These are phyloP conservation scores for Kluyveromyces nonfermentans DNA, from an alignment of 805 yeast genomes.

Conservation along the genomic window DNA sequence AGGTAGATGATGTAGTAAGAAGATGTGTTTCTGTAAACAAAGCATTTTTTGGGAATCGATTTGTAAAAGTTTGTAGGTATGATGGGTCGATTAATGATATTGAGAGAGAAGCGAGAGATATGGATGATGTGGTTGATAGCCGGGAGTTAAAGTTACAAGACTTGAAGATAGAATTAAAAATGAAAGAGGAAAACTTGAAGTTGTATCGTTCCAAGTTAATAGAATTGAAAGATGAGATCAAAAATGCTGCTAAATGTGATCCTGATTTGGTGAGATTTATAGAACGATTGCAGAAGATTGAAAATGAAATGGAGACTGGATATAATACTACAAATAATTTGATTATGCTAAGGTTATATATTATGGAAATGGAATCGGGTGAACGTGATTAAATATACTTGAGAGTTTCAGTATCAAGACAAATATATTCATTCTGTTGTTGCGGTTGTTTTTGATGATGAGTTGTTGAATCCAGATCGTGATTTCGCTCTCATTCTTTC, in stretches of 20 bases:
- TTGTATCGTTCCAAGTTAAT: neutral
- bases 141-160: slow-evolving; percentile 1
- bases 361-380: neutral
- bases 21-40: slow-evolving; percentile 8
- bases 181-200: neutral
- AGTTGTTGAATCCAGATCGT: slow-evolving; percentile 13
- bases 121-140: neutral
- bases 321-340: slow-evolving; percentile 1
- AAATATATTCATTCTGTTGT: neutral
- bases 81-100: slow-evolving; percentile 4
- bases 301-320: neutral
- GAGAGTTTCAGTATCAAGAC: neutral
- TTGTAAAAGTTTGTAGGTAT: slow-evolving; percentile 7
- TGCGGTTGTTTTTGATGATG: neutral
- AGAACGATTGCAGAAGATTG: neutral
- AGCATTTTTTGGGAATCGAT: slow-evolving; percentile 10
- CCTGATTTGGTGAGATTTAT: neutral
- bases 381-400: neutral
- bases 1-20: slow-evolving; percentile 4
- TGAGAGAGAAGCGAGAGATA: slow-evolving; percentile 1
- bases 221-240: neutral
- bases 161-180: neutral
- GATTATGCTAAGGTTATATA: neutral
- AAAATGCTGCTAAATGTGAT: neutral
- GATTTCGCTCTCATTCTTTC: slow-evolving; percentile 76